Evolutionary conservation across 2,329 filamentous ascomycete species (phyloP), one percentile per base, ranked within the genome.

Genomic region (Alternaria tenuissima): DNA sequence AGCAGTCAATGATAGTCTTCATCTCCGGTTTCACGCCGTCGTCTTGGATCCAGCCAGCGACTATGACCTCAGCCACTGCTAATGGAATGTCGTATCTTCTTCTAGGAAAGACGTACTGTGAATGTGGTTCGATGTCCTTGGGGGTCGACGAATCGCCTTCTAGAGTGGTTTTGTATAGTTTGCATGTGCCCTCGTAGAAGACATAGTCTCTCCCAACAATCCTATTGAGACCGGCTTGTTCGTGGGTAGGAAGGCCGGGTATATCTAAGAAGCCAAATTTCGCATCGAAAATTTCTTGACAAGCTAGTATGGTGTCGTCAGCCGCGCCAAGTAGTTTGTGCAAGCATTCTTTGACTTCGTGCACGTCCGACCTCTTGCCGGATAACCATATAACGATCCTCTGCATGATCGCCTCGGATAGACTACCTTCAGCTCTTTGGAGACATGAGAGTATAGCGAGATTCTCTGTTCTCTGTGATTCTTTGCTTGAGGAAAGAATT

Each of bases 11-110:
- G 3, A 67, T 62, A 7, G 30, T 22, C 36, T 65, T 69, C 44
- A 24, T 69, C 66, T 12, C 11, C 38, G 5, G 55, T 52, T 4
- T 54, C 8, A 70, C 48, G 2, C 55, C 55, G 2, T 64, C 57
- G 20, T 69, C 64, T 43, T 71, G 61, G 3, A 74, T 42, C 63
- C 66, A 75, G 1, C 72, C 71, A 16, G 71, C 64, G 4, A 76
- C 54, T 49, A 69, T 65, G 8, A 72, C 67, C 39, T 76, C 71
- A 6, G 61, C 57, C 4, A 76, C 69, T 3, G 60, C 55, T 1
- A 24, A 24, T 11, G 72, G 66, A 5, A 71, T 55, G 6, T 57
- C 24, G 12, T 52, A 22, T 53, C 44, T 57, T 20, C 20, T 12
- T 16, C 14, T 32, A 16, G 39, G 1, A 5, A 43, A 14, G 24